Evolutionary conservation across 225 moss, liverwort and hornwort species (phyloP), one percentile per base, ranked within the genome.

Genomic region (Marchantia polymorpha): DNA sequence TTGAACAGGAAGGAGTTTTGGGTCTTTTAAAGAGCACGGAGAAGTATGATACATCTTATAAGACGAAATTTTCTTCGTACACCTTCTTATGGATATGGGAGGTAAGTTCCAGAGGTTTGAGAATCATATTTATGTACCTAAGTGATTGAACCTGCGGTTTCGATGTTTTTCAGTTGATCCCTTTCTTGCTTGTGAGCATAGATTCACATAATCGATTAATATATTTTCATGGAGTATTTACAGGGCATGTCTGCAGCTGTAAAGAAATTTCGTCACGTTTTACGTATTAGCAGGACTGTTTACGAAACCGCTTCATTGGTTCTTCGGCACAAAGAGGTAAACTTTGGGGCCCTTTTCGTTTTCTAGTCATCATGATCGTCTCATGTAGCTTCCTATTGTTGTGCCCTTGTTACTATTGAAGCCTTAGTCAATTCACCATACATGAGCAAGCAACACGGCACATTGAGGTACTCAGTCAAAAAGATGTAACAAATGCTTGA

Each of bases 31-130:
- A 86, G 81, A 92, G 94, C 79, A 84, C 94, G 12, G 97, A 99
- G 84, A 95, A 90, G 82, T 99, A 81, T 70, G 89, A 93, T 83
- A 87, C 84, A 81, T 82, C 85, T n/a, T 84, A 89, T 11, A 90
- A 84, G 72, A 92, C 95, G 0, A 99, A 99, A 70, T 95, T 99
- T 78, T 99, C 97, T 4, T 86, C 92, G 12, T 99, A 91, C 59
- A 91, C 95, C 26, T 99, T 93, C 87, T 87, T 90, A 64, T 92
- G 95, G 91, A 92, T 99, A 72, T 90, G 93, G 78, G 88, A 94
- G 85, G 89, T 89, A 39, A 58, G 67, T 56, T 25, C 39, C 39
- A 39, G 39, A 39, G 39, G 39, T 39, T 39, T 39, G 39, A 39
- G 39, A 39, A 39, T 39, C 39, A 39, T 39, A 39, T 39, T 39